Base-by-base conservation (phyloP, 2,329 filamentous ascomycete species). In the Dichotomopilus funicola region DNA sequence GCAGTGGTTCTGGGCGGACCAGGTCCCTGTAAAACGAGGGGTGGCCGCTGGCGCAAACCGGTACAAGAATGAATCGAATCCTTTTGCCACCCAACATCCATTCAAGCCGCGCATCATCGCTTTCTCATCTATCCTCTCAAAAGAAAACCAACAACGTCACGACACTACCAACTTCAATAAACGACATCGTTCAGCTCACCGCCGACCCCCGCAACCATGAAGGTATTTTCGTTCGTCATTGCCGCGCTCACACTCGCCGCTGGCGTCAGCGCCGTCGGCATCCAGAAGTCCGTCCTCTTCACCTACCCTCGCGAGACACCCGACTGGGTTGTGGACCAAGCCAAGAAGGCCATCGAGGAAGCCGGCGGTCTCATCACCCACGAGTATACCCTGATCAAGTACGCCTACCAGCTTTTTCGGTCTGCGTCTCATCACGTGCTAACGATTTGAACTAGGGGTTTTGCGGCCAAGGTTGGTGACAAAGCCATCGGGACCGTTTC, bases 361-460 rank as follows among this genome's bases (percentile, higher is more conserved):
- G 85, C 84, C 41, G 88, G 88, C 49, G 89, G 89, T 41, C 72
- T 81, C 49, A 89, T 96, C 64, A 94, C 87, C 27, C 89, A 95
- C 73, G 81, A 86, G 66, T 94, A 89, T 71, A 73, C 74, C 47
- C 67, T 85, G 56, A 81, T 86, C 70, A 81, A 83, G 86, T 90
- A 78, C 68, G 84, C 62, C 42, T 13, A 27, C 19, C 19, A 27
- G 19, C 19, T 27, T 27, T 27, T 49, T 38, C 19, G 19, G 7
- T 31, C 13, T 34, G 19, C 36, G 35, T 46, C 48, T 45, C 34
- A 53, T 2, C 6, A 47, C 6, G 9, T 63, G 52, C 66, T 74
- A 61, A 67, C 40, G 12, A 45, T 27, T 27, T 27, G 19, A 35
- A 37, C 44, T 59, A 94, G 88, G 74, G 89, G 86, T 47, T 94